These are phyloP conservation scores for Streptanthus diversifolius DNA, from an alignment of 345 rosid genomes.

Conservation along the genomic window DNA sequence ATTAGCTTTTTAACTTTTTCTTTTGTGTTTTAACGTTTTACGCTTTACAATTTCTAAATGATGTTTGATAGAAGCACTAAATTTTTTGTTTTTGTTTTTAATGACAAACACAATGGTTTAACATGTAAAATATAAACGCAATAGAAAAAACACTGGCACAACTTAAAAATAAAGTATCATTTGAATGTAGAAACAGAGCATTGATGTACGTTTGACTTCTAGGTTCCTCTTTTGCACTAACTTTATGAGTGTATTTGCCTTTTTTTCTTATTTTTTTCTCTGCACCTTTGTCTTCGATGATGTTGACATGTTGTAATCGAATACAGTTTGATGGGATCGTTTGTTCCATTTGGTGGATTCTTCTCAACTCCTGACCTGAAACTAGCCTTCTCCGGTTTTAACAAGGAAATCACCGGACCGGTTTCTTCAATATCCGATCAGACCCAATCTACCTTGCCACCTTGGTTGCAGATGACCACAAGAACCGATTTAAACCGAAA, in stretches of 20 bases:
- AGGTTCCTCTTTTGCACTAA: background rate
- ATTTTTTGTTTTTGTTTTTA: background rate
- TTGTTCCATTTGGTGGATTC: conserved; percentile 89
- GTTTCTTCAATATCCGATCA: conserved; percentile 57
- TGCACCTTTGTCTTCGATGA: background rate
- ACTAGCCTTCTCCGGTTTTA: conserved; percentile 37
- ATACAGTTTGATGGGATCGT: conserved; percentile 89
- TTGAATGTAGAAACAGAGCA: background rate
- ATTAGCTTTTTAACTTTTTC: background rate
- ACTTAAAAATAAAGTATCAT: background rate
- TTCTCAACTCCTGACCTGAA: conserved; percentile 64
- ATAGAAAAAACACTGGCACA: background rate
- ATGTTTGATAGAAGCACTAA: background rate
- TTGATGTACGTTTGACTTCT: background rate
- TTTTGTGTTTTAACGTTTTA: background rate
- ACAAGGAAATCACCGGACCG: conserved; percentile 16
- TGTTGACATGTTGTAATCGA: background rate
- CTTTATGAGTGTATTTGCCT: background rate
- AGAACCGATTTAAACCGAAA: conserved; percentile 37
- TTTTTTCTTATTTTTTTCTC: no score
- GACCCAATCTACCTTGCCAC: conserved; percentile 51
- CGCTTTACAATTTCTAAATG: background rate
- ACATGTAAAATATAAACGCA: background rate
- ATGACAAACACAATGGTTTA: background rate
- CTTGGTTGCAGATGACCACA: conserved; percentile 74